Evolutionary conservation across 495 filamentous ascomycete species (phyloP), one percentile per base, ranked within the genome.

Genomic region (Thermochaetoides thermophila): DNA sequence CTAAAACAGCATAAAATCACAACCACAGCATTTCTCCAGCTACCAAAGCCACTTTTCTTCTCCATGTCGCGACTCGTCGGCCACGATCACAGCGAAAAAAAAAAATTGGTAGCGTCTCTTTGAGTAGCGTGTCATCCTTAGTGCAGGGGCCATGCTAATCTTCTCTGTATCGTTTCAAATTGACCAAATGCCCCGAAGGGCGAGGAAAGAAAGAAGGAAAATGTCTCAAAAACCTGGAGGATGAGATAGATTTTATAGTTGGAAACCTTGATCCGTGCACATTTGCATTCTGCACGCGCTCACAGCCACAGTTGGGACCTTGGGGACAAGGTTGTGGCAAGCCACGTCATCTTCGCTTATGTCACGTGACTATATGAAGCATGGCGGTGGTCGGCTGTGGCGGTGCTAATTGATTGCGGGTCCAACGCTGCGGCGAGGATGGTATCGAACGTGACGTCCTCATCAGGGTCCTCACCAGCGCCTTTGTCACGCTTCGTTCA

Each of bases 81-180:
- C 49, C 31, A 10, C 17, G 49, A 41, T 15, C 44, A 63, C 50
- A 60, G 45, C 12, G 55, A 73, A 78, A 78, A 24, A 24, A n/a
- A 24, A 24, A 78, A 78, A 76, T 79, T 64, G 70, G 68, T 79
- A 82, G 79, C 78, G 77, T 84, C 81, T 85, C 82, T 86, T 84
- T 86, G 80, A 82, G 84, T 81, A 84, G 83, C 82, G 84, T 92
- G 82, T 92, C 84, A 91, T 92, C 84, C 84, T 93, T 93, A 91
- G 84, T 92, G 84, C 86, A 95, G 86, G 86, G 86, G 86, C 86
- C 84, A 94, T 93, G 86, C 85, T 93, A 92, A 85, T 86, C 78
- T 84, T 86, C 78, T 86, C 75, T 82, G 53, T 56, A 50, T 48
- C 46, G 50, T 50, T 56, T 50, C 50, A 56, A 47, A 50, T 51